Base-by-base conservation (phyloP, 495 filamentous ascomycete genomes). In the Tuber brumale region DNA sequence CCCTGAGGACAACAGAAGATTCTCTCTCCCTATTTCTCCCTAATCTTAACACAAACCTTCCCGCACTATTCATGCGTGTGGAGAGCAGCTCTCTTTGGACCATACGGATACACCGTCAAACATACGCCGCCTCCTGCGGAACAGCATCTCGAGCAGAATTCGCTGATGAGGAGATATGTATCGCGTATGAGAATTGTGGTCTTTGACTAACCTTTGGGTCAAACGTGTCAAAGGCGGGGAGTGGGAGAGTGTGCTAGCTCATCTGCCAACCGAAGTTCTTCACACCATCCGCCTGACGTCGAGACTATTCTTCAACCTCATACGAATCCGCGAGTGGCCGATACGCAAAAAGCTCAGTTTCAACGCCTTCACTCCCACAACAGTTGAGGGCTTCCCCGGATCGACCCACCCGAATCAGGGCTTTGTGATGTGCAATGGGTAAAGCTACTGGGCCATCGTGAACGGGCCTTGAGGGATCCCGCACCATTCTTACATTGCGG, bases 261-360 rank as follows among this genome's bases (percentile, higher is more conserved):
- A 43, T 69, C 51, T 48, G 41, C 73, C 42, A 18, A 74, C 73
- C 16, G 61, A 61, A 43, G 35, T 71, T 27, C 42, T 39, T 45
- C 23, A 10, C n/a, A 61, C 27, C 10, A 14, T 27, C 51, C 3
- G n/a, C 51, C 51, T 61, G 4, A 16, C n/a, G 14, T 66, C 27
- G 27, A 27, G 57, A 18, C 12, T 66, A 14, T 35, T 35, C 57
- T 66, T 66, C 57, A 66, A 66, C n/a, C 51, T 61, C n/a, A 10
- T 31, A n/a, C 51, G 12, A n/a, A n/a, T n/a, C 51, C 10, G 31
- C 10, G 7, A 61, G n/a, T n/a, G n/a, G n/a, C 31, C n/a, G 27
- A 61, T 61, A 61, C 16, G 51, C n/a, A 31, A 9, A 27, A 23
- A 3, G 1, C 23, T 61, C 51, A 16, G n/a, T 3, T 27, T 61